Evolutionary conservation across 179 eudicot species (phyloP).

Genomic region (Spergularia azorica): DNA sequence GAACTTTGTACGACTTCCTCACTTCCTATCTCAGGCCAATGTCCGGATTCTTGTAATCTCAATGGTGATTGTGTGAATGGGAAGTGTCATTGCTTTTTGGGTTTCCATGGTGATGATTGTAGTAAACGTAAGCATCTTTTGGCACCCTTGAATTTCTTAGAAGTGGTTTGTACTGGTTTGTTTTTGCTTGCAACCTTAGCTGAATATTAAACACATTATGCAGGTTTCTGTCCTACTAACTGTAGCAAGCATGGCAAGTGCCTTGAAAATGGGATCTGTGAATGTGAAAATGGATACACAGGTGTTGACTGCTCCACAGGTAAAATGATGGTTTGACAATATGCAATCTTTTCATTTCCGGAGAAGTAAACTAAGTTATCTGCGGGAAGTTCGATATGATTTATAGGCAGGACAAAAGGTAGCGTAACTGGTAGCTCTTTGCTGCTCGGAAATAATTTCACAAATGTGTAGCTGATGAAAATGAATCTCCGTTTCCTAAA

Average conservation of each 20-base stretch:
- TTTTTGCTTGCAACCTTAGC: slow-evolving; percentile 1
- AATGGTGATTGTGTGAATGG: slow-evolving; percentile 93
- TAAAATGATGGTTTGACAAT: slow-evolving; percentile 23
- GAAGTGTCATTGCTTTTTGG: slow-evolving; percentile 77
- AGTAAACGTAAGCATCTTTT: slow-evolving; percentile 61
- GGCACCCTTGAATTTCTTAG: slow-evolving; percentile 4
- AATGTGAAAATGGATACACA: slow-evolving; percentile 74
- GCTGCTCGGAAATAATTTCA: no score
- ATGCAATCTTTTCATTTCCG: background rate
- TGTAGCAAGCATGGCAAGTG: slow-evolving; percentile 83
- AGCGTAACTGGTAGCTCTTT: no score
- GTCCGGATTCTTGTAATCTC: slow-evolving; percentile 78
- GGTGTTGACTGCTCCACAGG: slow-evolving; percentile 98
- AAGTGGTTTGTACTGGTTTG: background rate
- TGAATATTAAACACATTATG: slow-evolving; percentile 25
- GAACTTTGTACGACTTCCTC: slow-evolving; percentile 67
- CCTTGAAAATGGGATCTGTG: slow-evolving; percentile 68
- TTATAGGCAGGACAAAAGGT: no score
- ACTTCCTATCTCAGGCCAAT: slow-evolving; percentile 52
- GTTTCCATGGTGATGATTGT: slow-evolving; percentile 85
- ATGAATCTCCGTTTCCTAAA: no score
- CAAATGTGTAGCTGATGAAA: no score
- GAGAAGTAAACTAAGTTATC: no score
- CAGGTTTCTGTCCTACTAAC: slow-evolving; percentile 81
- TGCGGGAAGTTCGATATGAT: background rate